Evolutionary conservation across 305 asterid genomes (phyloP).

Genomic region (Fraxinus angustifolia): DNA sequence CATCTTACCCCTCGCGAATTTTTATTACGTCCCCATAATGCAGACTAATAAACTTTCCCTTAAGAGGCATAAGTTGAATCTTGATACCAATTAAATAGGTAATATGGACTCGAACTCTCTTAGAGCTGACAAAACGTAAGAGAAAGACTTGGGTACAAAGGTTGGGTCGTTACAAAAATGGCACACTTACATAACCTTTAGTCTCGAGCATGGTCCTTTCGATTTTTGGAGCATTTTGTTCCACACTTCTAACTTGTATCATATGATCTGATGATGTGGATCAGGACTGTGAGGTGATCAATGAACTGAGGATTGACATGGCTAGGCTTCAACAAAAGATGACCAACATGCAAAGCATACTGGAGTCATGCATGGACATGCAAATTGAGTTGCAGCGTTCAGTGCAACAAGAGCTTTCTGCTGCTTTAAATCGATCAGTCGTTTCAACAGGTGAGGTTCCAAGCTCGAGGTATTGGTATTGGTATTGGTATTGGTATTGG

Average conservation of each 20-base stretch:
- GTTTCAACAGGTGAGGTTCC: constrained; percentile 44
- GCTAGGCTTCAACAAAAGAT: constrained; percentile 74
- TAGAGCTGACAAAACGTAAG: neutral
- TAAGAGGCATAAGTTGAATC: neutral
- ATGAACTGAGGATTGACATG: constrained; percentile 70
- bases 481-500: neutral
- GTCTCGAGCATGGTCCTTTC: neutral
- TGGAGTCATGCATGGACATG: constrained; percentile 90
- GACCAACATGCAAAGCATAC: constrained; percentile 74
- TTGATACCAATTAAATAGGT: neutral
- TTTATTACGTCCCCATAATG: neutral
- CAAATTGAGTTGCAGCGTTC: constrained; percentile 80
- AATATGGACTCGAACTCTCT: neutral
- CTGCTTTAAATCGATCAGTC: constrained; percentile 61
- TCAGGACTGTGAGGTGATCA: constrained; percentile 74
- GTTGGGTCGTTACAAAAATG: neutral
- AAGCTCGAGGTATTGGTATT: neutral
- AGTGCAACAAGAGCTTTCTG: constrained; percentile 75
- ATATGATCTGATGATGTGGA: constrained; percentile 11
- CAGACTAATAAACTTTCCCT: neutral
- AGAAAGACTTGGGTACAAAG: neutral
- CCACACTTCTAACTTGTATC: neutral
- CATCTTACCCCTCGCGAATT: neutral
- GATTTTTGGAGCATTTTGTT: neutral
- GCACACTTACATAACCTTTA: neutral